These are phyloP conservation scores for Podospora sp. DNA, from an alignment of 495 filamentous ascomycete genomes.

Conservation along the genomic window DNA sequence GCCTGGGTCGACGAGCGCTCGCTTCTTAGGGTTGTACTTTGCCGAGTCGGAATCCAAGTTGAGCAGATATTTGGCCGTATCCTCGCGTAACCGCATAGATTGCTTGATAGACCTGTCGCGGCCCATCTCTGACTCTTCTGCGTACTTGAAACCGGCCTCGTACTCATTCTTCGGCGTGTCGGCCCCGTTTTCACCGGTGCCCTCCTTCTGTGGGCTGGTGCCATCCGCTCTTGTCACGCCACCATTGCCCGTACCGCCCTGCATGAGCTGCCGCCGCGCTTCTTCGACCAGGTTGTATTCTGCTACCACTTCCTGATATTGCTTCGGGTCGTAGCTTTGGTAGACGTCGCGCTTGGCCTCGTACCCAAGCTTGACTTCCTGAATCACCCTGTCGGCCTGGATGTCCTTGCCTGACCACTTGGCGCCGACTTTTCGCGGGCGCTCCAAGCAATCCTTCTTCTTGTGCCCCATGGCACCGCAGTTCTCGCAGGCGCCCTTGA, in stretches of 20 bases:
- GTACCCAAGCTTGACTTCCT: conserved; percentile 86
- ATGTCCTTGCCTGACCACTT: conserved; percentile 94
- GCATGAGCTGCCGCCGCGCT: conserved; percentile 61
- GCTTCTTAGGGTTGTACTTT: conserved; percentile 97
- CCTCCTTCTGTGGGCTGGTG: not conserved
- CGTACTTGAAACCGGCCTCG: conserved; percentile 64
- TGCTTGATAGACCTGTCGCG: conserved; percentile 91
- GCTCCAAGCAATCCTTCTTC: conserved; percentile 86
- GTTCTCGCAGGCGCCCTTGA: conserved; percentile 97
- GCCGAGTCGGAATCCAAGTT: conserved; percentile 95
- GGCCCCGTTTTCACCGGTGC: conserved; percentile 43
- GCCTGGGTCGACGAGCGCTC: conserved; percentile 88
- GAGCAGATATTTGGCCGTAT: conserved; percentile 96
- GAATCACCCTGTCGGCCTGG: conserved; percentile 85
- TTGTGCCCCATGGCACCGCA: conserved; percentile 97
- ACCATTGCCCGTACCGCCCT: not conserved
- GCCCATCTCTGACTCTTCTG: conserved; percentile 97
- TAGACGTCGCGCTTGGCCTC: conserved; percentile 98
- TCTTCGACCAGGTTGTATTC: conserved; percentile 87
- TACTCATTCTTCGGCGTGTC: conserved; percentile 46
- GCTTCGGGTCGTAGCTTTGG: conserved; percentile 91
- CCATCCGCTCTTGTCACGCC: not conserved
- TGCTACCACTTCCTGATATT: conserved; percentile 82
- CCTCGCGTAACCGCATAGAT: conserved; percentile 81
- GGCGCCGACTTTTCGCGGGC: conserved; percentile 87